A percentile compares a stretch with the other conserved stretches of the same genome.
Evolutionary conservation across 352 stramenopile genomes (phyloP).

Genomic region (Globisporangium camurandrum): DNA sequence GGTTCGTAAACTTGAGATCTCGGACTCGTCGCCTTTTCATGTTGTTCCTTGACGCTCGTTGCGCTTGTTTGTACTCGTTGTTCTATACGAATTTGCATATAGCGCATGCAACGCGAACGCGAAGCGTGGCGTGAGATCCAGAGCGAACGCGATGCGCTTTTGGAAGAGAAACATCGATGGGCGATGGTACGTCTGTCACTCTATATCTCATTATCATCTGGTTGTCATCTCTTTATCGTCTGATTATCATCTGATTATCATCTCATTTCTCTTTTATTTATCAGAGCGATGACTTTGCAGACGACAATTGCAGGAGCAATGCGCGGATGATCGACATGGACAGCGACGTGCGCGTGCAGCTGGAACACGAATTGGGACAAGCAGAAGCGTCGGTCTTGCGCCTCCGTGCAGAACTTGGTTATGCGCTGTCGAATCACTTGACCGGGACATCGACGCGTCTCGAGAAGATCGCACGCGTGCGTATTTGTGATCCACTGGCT

Average conservation of each 20-base stretch:
- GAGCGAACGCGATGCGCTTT: constrained; percentile 60
- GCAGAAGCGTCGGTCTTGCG: constrained; percentile 62
- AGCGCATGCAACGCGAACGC: constrained; percentile 69
- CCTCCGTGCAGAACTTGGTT: constrained; percentile 67
- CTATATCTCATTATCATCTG: neutral
- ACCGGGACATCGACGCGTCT: constrained; percentile 64
- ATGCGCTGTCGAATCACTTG: constrained; percentile 67
- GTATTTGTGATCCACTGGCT: constrained; percentile 1
- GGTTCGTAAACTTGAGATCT: constrained; percentile 7
- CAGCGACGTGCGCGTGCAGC: constrained; percentile 24
- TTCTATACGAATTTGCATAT: neutral
- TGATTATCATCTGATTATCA: neutral
- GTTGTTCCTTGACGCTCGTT: neutral
- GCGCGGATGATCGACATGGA: constrained; percentile 26
- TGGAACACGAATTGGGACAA: constrained; percentile 68
- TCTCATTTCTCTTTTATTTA: neutral
- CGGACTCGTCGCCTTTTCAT: neutral
- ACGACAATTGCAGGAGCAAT: constrained; percentile 11
- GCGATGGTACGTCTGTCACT: constrained; percentile 36
- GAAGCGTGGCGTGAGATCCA: constrained; percentile 73
- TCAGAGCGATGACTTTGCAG: constrained; percentile 63
- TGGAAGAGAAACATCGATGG: constrained; percentile 84
- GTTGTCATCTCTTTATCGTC: neutral
- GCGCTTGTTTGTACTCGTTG: neutral
- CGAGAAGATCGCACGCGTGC: constrained; percentile 59